Percentiles rank a stretch among this genome's conserved stretches.
Evolutionary conservation across 257 asterid species (phyloP).

Genomic region (Ilex aquifolium): DNA sequence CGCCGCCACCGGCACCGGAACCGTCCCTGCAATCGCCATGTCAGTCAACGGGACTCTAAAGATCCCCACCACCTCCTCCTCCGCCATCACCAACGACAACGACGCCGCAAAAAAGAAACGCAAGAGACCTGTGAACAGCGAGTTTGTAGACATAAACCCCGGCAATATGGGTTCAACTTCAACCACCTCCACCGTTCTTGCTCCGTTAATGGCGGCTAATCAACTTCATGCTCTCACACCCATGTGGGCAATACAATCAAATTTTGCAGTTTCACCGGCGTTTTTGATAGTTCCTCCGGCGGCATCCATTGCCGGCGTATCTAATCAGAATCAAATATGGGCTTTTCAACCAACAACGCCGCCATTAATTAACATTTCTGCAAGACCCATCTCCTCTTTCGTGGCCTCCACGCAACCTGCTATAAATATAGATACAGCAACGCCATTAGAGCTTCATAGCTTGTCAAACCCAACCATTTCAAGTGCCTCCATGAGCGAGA

Average conservation of each 20-base stretch:
- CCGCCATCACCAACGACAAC: slow-evolving; percentile 5
- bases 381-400: slow-evolving; percentile 32
- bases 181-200: neutral
- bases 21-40: slow-evolving; percentile 63
- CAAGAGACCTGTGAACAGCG: slow-evolving; percentile 18
- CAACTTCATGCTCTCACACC: neutral
- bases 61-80: slow-evolving; percentile 37
- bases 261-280: slow-evolving; percentile 29
- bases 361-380: slow-evolving; percentile 31
- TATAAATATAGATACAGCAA: neutral
- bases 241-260: slow-evolving; percentile 31
- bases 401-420: slow-evolving; percentile 21
- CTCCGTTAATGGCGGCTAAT: too few species aligned
- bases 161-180: neutral
- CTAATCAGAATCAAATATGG: slow-evolving; percentile 44
- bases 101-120: slow-evolving; percentile 27
- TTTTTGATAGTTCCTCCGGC: slow-evolving; percentile 28
- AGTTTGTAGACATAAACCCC: slow-evolving; percentile 22
- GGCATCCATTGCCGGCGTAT: slow-evolving; percentile 6
- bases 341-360: slow-evolving; percentile 40
- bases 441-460: slow-evolving; percentile 23
- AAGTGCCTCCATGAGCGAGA: slow-evolving; percentile 7
- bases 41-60: slow-evolving; percentile 59
- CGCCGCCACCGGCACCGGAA: slow-evolving; percentile 69
- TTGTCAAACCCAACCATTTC: neutral